These are phyloP conservation scores for Mortierella polycephala DNA, from an alignment of 371 early-diverging fungal species.

Conservation along the genomic window DNA sequence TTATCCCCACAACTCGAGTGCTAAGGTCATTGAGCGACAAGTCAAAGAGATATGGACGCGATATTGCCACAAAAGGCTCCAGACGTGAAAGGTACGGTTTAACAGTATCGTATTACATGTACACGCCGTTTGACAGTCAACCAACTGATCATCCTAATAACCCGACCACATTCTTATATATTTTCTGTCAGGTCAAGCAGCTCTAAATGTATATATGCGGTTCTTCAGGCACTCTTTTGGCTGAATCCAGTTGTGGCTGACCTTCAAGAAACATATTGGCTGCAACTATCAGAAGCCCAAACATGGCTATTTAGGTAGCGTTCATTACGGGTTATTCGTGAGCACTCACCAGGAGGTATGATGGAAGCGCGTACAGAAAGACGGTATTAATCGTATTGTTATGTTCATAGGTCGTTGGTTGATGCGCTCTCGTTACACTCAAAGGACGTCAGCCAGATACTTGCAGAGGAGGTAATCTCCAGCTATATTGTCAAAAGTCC, in stretches of 20 bases:
- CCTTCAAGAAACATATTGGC: slow-evolving; percentile 20
- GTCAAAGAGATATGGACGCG: slow-evolving; percentile 35
- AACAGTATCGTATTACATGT: too few species aligned
- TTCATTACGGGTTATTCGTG: background rate
- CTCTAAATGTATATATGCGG: slow-evolving; percentile 22
- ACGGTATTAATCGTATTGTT: too few species aligned
- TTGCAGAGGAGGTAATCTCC: slow-evolving; percentile 20
- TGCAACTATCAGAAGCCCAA: slow-evolving; percentile 4
- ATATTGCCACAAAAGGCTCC: slow-evolving; percentile 5
- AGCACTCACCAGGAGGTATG: background rate
- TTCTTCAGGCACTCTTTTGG: slow-evolving; percentile 29
- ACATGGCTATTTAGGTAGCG: slow-evolving; percentile 24
- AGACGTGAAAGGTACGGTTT: slow-evolving; percentile 6
- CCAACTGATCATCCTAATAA: too few species aligned
- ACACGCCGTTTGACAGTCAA: too few species aligned
- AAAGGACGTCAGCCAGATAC: background rate
- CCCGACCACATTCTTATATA: background rate
- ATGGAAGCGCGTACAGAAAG: background rate
- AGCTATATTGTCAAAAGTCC: slow-evolving; percentile 23
- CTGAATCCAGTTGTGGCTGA: slow-evolving; percentile 19
- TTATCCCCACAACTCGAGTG: slow-evolving; percentile 17
- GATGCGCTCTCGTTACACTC: slow-evolving; percentile 15
- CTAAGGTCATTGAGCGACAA: slow-evolving; percentile 17
- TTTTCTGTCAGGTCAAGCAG: slow-evolving; percentile 1
- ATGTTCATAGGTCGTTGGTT: slow-evolving; percentile 14